A percentile compares a stretch with the other conserved stretches of the same genome.
These are phyloP conservation scores for Monosporascus sp. DNA, from an alignment of 2,329 filamentous ascomycete genomes.

Conservation along the genomic window DNA sequence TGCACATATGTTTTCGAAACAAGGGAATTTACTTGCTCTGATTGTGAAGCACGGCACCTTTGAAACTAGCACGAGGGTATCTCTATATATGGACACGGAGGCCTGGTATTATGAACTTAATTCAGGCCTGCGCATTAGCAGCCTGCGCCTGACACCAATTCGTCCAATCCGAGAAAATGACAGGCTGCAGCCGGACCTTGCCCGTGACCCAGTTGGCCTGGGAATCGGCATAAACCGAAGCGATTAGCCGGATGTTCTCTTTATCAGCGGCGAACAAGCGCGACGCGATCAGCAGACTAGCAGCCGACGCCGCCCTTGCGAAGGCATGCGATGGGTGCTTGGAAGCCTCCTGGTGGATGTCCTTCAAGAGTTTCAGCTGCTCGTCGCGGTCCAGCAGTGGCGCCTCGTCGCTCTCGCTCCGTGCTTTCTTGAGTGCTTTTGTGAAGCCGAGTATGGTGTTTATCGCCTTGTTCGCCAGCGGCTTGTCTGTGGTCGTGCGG, in stretches of 20 bases:
- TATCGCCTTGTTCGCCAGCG: conserved; percentile 67
- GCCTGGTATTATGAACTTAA: too few species aligned
- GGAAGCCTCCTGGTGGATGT: conserved; percentile 64
- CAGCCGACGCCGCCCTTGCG: conserved; percentile 67
- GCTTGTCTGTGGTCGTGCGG: conserved; percentile 70
- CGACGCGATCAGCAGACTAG: conserved; percentile 62
- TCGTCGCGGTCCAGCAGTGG: conserved; percentile 34
- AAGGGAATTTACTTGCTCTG: too few species aligned
- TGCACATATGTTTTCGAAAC: too few species aligned
- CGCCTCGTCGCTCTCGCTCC: conserved; percentile 35
- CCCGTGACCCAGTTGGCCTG: conserved; percentile 55
- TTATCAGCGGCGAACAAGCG: conserved; percentile 52
- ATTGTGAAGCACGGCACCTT: too few species aligned
- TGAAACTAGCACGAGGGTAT: too few species aligned
- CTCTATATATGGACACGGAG: too few species aligned
- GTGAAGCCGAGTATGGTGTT: conserved; percentile 69
- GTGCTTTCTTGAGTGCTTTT: conserved; percentile 57
- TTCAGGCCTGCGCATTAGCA: conserved; percentile 12
- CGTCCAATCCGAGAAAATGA: conserved; percentile 67
- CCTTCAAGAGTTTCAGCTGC: conserved; percentile 53
- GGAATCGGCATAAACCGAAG: conserved; percentile 59
- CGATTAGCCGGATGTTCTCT: conserved; percentile 47
- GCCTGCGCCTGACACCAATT: conserved; percentile 62
- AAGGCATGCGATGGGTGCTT: conserved; percentile 64
- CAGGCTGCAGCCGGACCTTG: conserved; percentile 54